Evolutionary conservation across 495 filamentous ascomycete species (phyloP).

Genomic region (Xylaria longipes): DNA sequence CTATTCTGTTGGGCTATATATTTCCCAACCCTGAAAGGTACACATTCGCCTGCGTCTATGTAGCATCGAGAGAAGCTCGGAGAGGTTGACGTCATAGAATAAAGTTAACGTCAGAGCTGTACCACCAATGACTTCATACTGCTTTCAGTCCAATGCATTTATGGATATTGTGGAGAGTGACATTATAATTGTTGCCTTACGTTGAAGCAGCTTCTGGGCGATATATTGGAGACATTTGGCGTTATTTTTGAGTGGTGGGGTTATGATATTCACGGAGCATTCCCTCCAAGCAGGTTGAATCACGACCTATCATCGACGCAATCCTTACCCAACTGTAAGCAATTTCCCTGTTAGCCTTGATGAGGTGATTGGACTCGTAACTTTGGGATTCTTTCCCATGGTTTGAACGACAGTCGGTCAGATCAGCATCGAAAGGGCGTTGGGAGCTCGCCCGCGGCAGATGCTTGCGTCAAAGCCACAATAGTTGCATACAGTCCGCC

Average conservation of each 20-base stretch:
- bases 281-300: background rate
- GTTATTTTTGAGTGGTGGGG: background rate
- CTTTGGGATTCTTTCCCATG: background rate
- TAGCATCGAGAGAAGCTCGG: background rate
- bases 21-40: background rate
- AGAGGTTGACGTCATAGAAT: constrained; percentile 36
- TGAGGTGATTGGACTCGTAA: background rate
- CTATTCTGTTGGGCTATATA: background rate
- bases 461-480: constrained; percentile 31
- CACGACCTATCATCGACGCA: background rate
- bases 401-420: background rate
- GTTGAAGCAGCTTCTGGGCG: background rate
- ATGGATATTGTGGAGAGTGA: constrained; percentile 26
- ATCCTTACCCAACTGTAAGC: background rate
- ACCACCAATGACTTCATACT: constrained; percentile 37
- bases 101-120: constrained; percentile 30
- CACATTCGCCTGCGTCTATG: background rate
- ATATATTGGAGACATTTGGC: background rate
- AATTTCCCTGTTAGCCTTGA: background rate
- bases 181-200: background rate
- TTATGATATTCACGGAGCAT: background rate
- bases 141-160: background rate
- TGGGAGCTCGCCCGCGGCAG: constrained; percentile 33
- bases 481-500: constrained; percentile 40
- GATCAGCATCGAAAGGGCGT: constrained; percentile 35